A percentile compares a stretch with the other conserved stretches of the same genome.
These are phyloP conservation scores for Melaleuca quinquenervia DNA, from an alignment of 345 rosid genomes.

Conservation along the genomic window DNA sequence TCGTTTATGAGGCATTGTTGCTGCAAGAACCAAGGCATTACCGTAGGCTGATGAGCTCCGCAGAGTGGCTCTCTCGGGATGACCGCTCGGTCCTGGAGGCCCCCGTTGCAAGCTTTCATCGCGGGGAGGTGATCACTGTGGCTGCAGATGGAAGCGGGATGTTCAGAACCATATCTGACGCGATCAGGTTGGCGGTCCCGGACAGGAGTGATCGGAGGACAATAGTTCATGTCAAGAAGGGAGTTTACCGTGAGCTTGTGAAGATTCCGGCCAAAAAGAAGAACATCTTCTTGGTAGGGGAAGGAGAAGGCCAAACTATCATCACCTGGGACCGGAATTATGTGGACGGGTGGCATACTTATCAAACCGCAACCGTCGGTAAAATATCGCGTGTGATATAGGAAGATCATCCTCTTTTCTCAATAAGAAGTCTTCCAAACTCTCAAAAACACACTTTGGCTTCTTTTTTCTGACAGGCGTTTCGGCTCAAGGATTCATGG, in stretches of 20 bases:
- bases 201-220: neutral
- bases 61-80: neutral
- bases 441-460: neutral
- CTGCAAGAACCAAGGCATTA: neutral
- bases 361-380: conserved; percentile 81
- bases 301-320: conserved; percentile 44
- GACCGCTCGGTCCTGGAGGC: neutral
- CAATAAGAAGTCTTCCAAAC: neutral
- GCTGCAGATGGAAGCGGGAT: neutral
- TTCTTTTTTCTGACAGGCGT: conserved; percentile 29
- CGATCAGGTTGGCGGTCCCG: neutral
- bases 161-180: neutral
- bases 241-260: neutral
- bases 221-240: neutral
- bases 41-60: neutral
- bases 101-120: neutral
- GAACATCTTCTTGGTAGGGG: conserved; percentile 56
- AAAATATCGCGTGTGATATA: neutral
- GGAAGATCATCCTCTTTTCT: neutral
- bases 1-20: neutral
- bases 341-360: conserved; percentile 66
- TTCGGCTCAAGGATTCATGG: conserved; percentile 72
- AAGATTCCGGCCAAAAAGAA: conserved; percentile 12
- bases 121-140: neutral
- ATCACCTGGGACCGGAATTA: conserved; percentile 47